Conservation (phyloP, 2,329 filamentous ascomycete genomes). For the Diaporthe sp. region DNA sequence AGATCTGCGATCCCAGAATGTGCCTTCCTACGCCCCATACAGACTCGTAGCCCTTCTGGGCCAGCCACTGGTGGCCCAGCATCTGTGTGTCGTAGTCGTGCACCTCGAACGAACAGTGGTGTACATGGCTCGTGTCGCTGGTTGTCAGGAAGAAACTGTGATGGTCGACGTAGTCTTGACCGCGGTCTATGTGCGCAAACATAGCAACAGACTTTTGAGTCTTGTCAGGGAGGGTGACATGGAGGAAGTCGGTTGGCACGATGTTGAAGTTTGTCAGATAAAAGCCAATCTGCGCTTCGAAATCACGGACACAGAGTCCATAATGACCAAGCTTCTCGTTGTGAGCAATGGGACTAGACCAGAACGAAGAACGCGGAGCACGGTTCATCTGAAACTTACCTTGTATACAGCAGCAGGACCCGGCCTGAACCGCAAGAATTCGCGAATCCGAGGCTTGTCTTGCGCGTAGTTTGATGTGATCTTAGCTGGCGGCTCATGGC, state of each 20-base stretch:
- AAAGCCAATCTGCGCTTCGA: not conserved
- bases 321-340: not conserved
- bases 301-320: not conserved
- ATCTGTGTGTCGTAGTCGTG: conserved; percentile 73
- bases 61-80: conserved; percentile 72
- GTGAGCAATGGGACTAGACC: not conserved
- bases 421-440: not conserved
- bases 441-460: not conserved
- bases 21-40: conserved; percentile 75
- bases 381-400: not conserved
- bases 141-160: conserved; percentile 11
- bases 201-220: not conserved
- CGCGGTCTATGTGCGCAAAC: not conserved
- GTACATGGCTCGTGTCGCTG: conserved; percentile 55
- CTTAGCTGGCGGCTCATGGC: not conserved
- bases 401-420: not conserved
- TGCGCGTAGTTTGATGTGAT: not conserved
- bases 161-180: conserved; percentile 10
- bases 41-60: conserved; percentile 63
- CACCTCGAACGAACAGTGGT: conserved; percentile 70
- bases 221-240: not conserved
- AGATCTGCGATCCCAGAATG: conserved; percentile 72
- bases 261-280: not conserved
- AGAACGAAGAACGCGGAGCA: not conserved
- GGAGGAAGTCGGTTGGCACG: not conserved